A percentile compares a stretch with the other conserved stretches of the same genome.
Conservation (phyloP, 129 eudicot species). For the Logfia minima region DNA sequence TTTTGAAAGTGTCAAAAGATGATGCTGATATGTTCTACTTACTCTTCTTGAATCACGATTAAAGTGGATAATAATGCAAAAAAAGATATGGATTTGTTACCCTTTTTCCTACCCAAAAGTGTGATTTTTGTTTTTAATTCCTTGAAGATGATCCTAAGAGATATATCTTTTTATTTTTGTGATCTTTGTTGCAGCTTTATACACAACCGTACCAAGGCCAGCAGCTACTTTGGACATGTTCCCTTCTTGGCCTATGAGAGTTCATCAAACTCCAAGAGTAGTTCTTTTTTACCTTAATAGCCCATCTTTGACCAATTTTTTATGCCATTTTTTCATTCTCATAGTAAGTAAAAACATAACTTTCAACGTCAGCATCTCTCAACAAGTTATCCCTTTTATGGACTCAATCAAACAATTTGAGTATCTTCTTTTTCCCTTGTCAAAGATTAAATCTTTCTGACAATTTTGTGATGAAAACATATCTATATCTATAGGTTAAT, state of each 20-base stretch:
- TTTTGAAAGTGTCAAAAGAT: conserved; percentile 67
- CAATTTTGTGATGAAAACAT: conserved; percentile 21
- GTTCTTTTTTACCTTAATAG: conserved; percentile 31
- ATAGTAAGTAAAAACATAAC: conserved; percentile 27
- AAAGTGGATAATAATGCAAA: conserved; percentile 23
- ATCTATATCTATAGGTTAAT: not conserved
- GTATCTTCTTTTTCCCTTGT: conserved; percentile 4
- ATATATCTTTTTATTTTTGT: conserved; percentile 39
- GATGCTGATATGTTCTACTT: conserved; percentile 48
- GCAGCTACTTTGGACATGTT: conserved; percentile 98
- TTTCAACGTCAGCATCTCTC: conserved; percentile 28
- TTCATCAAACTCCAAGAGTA: conserved; percentile 71
- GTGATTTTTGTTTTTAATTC: conserved; percentile 13
- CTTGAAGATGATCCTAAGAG: conserved; percentile 44
- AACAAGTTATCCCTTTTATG: conserved; percentile 35
- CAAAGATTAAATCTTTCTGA: conserved; percentile 25
- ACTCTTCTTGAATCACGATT: conserved; percentile 55
- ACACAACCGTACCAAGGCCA: conserved; percentile 56
- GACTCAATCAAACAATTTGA: conserved; percentile 22
- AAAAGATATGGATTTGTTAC: conserved; percentile 46
- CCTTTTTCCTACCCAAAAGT: conserved; percentile 29
- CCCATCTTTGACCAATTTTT: conserved; percentile 38
- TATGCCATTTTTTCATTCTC: conserved; percentile 26
- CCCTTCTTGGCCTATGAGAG: conserved; percentile 99
- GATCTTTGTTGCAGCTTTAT: conserved; percentile 82